phyloP scores from a whole-genome alignment of 148 eudicot species.

The Nepenthes gracilis region DNA sequence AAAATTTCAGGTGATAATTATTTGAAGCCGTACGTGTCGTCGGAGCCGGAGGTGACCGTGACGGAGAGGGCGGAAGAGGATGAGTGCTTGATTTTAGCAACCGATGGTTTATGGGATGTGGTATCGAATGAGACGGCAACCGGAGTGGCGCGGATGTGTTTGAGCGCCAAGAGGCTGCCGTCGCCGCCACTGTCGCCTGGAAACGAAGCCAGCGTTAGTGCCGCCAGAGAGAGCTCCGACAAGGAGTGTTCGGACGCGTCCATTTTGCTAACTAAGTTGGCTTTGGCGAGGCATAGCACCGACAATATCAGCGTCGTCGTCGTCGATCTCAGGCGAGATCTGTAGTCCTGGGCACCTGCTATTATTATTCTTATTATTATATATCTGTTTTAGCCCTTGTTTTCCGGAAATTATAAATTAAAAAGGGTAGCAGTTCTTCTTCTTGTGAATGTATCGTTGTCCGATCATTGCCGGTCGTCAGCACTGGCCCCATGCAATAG shows the following conservation, averaged over 20 bases:
- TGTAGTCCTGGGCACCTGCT: constrained; percentile 22
- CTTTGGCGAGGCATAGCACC: constrained; percentile 41
- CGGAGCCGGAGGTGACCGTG: constrained; percentile 75
- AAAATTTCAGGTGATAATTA: constrained; percentile 38
- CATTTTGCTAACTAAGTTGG: constrained; percentile 44
- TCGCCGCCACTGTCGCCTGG: constrained; percentile 48
- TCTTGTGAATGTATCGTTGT: too few species aligned
- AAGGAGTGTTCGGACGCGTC: constrained; percentile 55
- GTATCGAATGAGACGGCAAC: constrained; percentile 68
- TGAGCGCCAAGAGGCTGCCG: constrained; percentile 25
- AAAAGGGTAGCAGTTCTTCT: too few species aligned
- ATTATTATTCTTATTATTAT: too few species aligned
- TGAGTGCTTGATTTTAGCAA: constrained; percentile 68
- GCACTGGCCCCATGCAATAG: too few species aligned
- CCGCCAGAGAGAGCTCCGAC: constrained; percentile 40
- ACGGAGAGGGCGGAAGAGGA: constrained; percentile 49
- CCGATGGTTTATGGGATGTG: constrained; percentile 86
- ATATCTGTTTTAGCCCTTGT: too few species aligned
- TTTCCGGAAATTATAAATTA: too few species aligned
- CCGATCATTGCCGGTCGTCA: too few species aligned
- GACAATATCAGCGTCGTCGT: constrained; percentile 52
- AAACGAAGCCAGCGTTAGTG: constrained; percentile 13
- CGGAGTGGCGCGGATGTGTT: constrained; percentile 66
- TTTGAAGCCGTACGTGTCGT: constrained; percentile 66
- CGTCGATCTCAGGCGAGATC: constrained; percentile 29